These are phyloP conservation scores for Jasminum sambac DNA, from an alignment of 257 asterid species.

Conservation along the genomic window DNA sequence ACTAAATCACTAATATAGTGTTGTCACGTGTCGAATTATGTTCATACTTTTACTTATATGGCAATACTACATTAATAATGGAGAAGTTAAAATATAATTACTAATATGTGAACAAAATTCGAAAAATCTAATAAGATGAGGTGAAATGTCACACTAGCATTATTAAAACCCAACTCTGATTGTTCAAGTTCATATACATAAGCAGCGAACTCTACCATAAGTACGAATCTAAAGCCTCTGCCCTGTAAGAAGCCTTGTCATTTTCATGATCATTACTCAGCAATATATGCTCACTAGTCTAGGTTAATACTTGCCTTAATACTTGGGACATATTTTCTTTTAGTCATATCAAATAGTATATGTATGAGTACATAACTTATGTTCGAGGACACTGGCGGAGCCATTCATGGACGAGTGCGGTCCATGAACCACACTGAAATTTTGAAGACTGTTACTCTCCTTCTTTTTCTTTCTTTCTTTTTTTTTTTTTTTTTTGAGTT, in stretches of 20 bases:
- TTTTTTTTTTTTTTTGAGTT: too few species aligned
- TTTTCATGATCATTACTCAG: not conserved
- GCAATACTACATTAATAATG: too few species aligned
- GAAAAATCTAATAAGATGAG: not conserved
- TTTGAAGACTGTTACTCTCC: too few species aligned
- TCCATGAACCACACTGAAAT: too few species aligned
- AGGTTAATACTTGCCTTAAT: not conserved
- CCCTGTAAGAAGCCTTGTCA: not conserved
- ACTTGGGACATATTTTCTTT: not conserved
- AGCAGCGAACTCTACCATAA: not conserved
- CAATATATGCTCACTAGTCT: not conserved
- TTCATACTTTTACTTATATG: too few species aligned
- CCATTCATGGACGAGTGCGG: too few species aligned
- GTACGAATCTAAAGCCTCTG: not conserved
- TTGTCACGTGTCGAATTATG: too few species aligned
- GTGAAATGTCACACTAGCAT: not conserved
- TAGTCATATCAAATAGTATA: too few species aligned
- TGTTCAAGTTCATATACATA: not conserved
- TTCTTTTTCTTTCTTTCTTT: too few species aligned
- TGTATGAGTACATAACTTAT: too few species aligned
- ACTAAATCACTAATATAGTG: too few species aligned
- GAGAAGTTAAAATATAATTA: not conserved
- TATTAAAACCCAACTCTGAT: not conserved
- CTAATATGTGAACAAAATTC: not conserved
- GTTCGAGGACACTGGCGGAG: too few species aligned